These are phyloP conservation scores for Sclerotinia minor DNA, from an alignment of 2,329 filamentous ascomycete genomes.

Conservation along the genomic window DNA sequence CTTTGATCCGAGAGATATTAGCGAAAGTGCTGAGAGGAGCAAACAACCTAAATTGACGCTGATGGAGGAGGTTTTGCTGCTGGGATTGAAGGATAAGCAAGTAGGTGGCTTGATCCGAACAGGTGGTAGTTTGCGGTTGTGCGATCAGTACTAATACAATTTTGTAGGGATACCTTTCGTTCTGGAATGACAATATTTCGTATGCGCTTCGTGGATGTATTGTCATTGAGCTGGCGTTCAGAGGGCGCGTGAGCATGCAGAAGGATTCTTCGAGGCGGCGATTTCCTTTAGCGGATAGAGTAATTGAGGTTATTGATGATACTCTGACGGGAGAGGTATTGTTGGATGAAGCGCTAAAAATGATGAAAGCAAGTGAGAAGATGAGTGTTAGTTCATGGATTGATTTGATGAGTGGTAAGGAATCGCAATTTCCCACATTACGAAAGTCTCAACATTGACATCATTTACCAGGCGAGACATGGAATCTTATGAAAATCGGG, in stretches of 20 bases:
- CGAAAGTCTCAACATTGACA: conserved; percentile 17
- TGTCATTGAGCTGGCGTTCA: conserved; percentile 94
- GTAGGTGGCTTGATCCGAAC: conserved; percentile 51
- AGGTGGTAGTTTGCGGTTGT: conserved; percentile 22
- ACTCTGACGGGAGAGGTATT: conserved; percentile 95
- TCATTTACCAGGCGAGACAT: conserved; percentile 76
- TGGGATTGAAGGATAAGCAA: conserved; percentile 98
- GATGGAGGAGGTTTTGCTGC: conserved; percentile 96
- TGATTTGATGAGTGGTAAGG: conserved; percentile 90
- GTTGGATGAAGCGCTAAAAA: conserved; percentile 95
- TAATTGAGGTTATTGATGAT: conserved; percentile 97
- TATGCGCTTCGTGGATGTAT: conserved; percentile 97
- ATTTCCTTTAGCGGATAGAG: conserved; percentile 86
- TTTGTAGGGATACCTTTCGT: conserved; percentile 87
- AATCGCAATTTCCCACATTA: conserved; percentile 18
- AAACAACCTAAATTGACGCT: conserved; percentile 98
- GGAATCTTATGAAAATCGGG: conserved; percentile 99
- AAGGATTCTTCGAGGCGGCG: conserved; percentile 90
- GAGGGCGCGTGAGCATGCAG: conserved; percentile 97
- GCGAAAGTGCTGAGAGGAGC: conserved; percentile 90
- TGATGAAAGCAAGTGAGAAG: conserved; percentile 99
- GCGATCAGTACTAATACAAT: conserved; percentile 14
- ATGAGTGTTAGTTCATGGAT: conserved; percentile 99
- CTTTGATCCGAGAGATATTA: conserved; percentile 95
- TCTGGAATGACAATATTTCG: conserved; percentile 99